A percentile compares a stretch with the other conserved stretches of the same genome.
Evolutionary conservation across 805 yeast genomes (phyloP).

Genomic region (Metschnikowia colocasiae): DNA sequence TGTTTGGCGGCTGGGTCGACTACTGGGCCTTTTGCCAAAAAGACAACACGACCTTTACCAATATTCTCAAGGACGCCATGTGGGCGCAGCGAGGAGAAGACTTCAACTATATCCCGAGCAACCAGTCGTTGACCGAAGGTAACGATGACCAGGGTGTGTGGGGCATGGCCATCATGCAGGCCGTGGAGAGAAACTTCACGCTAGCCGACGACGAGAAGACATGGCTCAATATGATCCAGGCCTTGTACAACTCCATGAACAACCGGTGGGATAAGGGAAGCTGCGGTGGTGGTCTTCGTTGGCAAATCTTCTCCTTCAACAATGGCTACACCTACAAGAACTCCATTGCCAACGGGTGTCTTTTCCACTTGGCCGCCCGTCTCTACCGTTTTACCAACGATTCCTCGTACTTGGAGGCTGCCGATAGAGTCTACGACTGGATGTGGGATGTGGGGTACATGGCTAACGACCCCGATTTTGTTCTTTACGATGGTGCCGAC

Average conservation of each 20-base stretch:
- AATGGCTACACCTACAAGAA: constrained; percentile 45
- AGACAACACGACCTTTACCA: constrained; percentile 29
- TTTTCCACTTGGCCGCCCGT: constrained; percentile 43
- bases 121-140: constrained; percentile 46
- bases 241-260: constrained; percentile 43
- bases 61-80: constrained; percentile 36
- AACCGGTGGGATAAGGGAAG: constrained; percentile 39
- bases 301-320: constrained; percentile 50
- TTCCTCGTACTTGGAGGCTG: constrained; percentile 38
- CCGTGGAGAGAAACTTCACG: constrained; percentile 41
- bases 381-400: constrained; percentile 41
- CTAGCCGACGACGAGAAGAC: constrained; percentile 28
- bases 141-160: constrained; percentile 54
- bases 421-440: constrained; percentile 45
- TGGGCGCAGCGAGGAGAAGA: constrained; percentile 41
- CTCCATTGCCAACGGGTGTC: constrained; percentile 43
- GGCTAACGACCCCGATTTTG: constrained; percentile 22
- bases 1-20: constrained; percentile 45
- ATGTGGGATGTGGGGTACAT: constrained; percentile 31
- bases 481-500: constrained; percentile 56
- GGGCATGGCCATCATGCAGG: constrained; percentile 46
- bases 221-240: constrained; percentile 42
- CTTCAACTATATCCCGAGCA: constrained; percentile 42
- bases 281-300: constrained; percentile 44
- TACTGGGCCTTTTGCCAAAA: constrained; percentile 38